Conservation (phyloP, 129 eudicot species). For the Lactuca sativa region DNA sequence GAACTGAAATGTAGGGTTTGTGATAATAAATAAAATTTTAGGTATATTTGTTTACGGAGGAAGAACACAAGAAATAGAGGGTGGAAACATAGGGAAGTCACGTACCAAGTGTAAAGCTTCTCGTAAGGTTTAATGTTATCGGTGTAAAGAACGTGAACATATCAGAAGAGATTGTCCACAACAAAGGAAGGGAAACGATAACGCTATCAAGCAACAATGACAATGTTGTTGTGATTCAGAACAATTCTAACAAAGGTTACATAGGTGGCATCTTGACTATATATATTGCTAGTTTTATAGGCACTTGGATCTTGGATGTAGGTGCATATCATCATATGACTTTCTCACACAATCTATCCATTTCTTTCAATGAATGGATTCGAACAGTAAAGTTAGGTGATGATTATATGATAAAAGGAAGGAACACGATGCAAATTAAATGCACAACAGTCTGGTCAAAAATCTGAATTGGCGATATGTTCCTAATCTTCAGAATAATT, state of each 20-base stretch:
- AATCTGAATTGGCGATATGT: too few species aligned
- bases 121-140: not conserved
- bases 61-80: not conserved
- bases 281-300: not conserved
- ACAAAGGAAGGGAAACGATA: not conserved
- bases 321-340: too few species aligned
- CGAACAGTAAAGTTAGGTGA: too few species aligned
- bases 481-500: too few species aligned
- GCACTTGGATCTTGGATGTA: too few species aligned
- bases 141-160: not conserved
- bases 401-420: too few species aligned
- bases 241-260: not conserved
- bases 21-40: too few species aligned
- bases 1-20: not conserved
- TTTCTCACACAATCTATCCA: too few species aligned
- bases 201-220: not conserved
- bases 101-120: not conserved
- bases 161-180: not conserved
- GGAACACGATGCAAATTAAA: too few species aligned
- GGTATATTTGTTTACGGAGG: not conserved
- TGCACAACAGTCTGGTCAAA: too few species aligned
- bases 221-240: not conserved
- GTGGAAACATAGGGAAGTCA: not conserved
- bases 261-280: not conserved
- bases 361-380: too few species aligned